These are phyloP conservation scores for Thuja plicata DNA, from an alignment of 83 land plant genomes.

Conservation along the genomic window DNA sequence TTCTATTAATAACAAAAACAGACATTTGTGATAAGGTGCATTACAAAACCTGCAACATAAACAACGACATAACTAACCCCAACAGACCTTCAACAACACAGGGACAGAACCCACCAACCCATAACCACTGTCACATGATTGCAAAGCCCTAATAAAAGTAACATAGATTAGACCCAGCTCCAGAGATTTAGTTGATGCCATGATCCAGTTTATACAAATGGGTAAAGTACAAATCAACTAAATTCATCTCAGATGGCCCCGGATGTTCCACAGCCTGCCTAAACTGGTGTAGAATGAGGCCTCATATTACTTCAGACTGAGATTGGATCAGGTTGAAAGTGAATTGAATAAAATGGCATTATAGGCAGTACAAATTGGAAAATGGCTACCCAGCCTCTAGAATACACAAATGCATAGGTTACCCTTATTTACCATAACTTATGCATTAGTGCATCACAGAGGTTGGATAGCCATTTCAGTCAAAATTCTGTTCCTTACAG, in stretches of 20 bases:
- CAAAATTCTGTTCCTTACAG: too few species aligned
- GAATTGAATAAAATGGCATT: background rate
- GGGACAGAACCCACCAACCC: background rate
- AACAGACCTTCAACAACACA: background rate
- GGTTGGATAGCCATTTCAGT: too few species aligned
- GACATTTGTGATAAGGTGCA: background rate
- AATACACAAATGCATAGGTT: too few species aligned
- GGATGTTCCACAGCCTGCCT: background rate
- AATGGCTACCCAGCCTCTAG: too few species aligned
- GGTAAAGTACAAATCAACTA: background rate
- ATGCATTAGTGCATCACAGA: too few species aligned
- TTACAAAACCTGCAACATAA: background rate
- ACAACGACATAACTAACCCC: background rate
- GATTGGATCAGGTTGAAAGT: background rate
- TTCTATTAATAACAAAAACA: background rate
- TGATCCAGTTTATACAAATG: background rate
- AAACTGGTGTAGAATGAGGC: background rate
- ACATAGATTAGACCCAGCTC: background rate
- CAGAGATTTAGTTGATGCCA: background rate
- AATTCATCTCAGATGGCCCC: background rate
- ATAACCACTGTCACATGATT: background rate
- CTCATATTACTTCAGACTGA: background rate
- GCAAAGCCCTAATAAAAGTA: background rate
- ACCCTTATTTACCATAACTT: too few species aligned
- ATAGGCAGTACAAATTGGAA: background rate